Conservation (phyloP, 2,329 filamentous ascomycete genomes). For the Moelleriella libera region DNA sequence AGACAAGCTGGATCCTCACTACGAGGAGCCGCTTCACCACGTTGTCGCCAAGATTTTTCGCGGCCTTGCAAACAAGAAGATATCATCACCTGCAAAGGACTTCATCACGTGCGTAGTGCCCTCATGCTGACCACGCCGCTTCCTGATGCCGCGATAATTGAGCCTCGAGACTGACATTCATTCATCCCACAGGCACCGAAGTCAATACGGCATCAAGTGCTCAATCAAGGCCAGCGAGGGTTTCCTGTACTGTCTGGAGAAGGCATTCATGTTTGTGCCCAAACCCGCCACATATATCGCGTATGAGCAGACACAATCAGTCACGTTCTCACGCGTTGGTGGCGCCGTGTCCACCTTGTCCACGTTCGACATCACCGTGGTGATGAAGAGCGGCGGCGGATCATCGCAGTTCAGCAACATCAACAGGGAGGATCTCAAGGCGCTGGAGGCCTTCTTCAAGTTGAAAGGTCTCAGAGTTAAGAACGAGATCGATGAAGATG, state of each 20-base stretch:
- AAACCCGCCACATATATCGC: conserved; percentile 96
- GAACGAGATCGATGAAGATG: conserved; percentile 97
- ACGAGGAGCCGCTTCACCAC: conserved; percentile 85
- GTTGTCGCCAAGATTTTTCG: conserved; percentile 94
- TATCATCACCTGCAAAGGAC: conserved; percentile 85
- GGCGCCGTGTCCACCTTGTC: conserved; percentile 86
- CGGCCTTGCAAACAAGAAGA: conserved; percentile 86
- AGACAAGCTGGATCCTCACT: conserved; percentile 75
- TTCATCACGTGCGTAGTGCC: conserved; percentile 54
- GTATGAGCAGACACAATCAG: conserved; percentile 80
- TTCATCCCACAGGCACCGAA: conserved; percentile 51
- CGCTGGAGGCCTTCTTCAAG: conserved; percentile 95
- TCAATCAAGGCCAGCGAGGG: conserved; percentile 99
- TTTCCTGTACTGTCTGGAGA: conserved; percentile 91
- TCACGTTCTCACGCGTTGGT: conserved; percentile 91
- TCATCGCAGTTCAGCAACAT: conserved; percentile 98
- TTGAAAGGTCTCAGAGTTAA: conserved; percentile 89
- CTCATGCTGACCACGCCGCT: background rate
- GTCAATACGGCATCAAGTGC: conserved; percentile 92
- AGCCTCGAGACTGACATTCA: background rate
- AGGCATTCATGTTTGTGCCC: conserved; percentile 97
- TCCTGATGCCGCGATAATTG: background rate
- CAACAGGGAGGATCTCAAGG: conserved; percentile 93
- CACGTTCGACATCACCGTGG: conserved; percentile 93
- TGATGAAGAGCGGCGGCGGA: conserved; percentile 71